A percentile compares a stretch with the other conserved stretches of the same genome.
phyloP scores from a whole-genome alignment of 768 basidiomycete species.

The Cystobasidium tubakii region DNA sequence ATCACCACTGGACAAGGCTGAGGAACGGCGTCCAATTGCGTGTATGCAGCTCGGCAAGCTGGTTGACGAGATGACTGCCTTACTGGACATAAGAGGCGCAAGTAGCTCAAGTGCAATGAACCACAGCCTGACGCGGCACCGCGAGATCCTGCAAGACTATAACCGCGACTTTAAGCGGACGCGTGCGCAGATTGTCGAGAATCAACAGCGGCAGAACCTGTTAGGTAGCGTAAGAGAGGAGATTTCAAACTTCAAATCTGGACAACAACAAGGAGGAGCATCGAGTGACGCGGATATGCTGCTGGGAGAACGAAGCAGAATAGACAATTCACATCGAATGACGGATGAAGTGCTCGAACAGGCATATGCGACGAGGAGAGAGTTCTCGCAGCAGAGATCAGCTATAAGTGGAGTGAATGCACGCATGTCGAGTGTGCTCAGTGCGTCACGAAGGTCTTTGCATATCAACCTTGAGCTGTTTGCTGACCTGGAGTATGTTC shows the following conservation, averaged over 20 bases:
- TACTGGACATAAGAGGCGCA: constrained; percentile 57
- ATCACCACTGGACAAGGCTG: constrained; percentile 31
- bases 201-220: constrained; percentile 77
- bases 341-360: constrained; percentile 85
- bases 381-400: constrained; percentile 75
- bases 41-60: constrained; percentile 53
- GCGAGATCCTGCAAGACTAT: constrained; percentile 83
- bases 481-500: background rate
- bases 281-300: constrained; percentile 63
- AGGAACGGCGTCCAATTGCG: constrained; percentile 38
- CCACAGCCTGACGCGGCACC: constrained; percentile 80
- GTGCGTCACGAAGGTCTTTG: constrained; percentile 55
- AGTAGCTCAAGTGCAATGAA: constrained; percentile 67
- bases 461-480: too few relatives aligned
- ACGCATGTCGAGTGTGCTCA: constrained; percentile 74
- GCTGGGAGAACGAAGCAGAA: constrained; percentile 75
- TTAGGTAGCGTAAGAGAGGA: constrained; percentile 88
- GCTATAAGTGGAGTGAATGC: constrained; percentile 72
- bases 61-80: constrained; percentile 66
- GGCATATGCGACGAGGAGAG: constrained; percentile 92
- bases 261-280: background rate
- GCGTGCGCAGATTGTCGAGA: constrained; percentile 73
- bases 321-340: constrained; percentile 91
- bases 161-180: constrained; percentile 75
- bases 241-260: constrained; percentile 53